Evolutionary conservation across 1,139 yeast species (phyloP).

Genomic region (Hyphopichia burtonii): DNA sequence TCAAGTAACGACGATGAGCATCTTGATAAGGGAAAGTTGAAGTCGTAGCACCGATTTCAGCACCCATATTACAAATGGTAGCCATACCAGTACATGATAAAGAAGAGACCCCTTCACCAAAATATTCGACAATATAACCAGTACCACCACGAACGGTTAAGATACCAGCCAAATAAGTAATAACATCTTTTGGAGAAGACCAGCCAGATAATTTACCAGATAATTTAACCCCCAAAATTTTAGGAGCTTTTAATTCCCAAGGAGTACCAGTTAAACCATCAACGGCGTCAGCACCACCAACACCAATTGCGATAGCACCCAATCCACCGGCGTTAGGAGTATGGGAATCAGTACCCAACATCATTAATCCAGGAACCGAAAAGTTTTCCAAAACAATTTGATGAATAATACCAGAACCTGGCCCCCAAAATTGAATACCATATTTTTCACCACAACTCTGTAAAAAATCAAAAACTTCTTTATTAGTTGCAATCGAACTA

Average conservation of each 20-base stretch:
- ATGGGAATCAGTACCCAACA: constrained; percentile 96
- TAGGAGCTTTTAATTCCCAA: constrained; percentile 98
- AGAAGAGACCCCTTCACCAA: constrained; percentile 86
- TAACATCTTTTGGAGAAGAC: constrained; percentile 96
- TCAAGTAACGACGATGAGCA: constrained; percentile 77
- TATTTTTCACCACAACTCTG: constrained; percentile 88
- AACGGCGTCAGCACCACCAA: constrained; percentile 98
- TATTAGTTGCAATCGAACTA: constrained; percentile 76
- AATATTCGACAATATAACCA: constrained; percentile 91
- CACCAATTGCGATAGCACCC: constrained; percentile 97
- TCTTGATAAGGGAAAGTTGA: constrained; percentile 94
- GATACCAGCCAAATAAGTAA: constrained; percentile 83
- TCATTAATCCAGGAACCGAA: constrained; percentile 91
- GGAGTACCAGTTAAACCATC: constrained; percentile 97
- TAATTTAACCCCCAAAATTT: constrained; percentile 84
- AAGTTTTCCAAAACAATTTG: constrained; percentile 95
- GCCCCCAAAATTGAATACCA: constrained; percentile 98
- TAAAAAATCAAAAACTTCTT: constrained; percentile 91
- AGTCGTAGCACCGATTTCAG: constrained; percentile 98
- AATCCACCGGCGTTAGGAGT: constrained; percentile 98
- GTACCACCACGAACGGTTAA: constrained; percentile 97
- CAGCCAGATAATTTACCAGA: constrained; percentile 87
- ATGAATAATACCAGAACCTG: constrained; percentile 97
- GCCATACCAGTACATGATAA: constrained; percentile 98
- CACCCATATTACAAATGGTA: constrained; percentile 99